Conservation (phyloP, 768 basidiomycete species). For the Pleurotus pulmonarius region DNA sequence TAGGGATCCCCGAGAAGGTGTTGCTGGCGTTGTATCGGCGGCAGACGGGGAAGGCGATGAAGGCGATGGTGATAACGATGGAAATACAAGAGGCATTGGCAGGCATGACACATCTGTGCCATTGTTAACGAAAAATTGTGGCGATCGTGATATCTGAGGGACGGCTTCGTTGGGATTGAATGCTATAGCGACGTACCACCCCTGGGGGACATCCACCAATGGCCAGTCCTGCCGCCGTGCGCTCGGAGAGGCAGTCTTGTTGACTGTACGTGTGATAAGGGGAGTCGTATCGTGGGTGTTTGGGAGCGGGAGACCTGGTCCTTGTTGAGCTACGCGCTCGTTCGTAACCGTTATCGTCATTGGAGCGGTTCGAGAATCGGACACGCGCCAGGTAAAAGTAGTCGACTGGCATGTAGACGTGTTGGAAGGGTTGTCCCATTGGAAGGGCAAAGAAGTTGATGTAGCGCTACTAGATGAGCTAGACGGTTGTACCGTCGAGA, state of each 20-base stretch:
- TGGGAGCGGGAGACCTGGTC: slow-evolving; percentile 10
- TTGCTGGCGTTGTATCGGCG: background rate
- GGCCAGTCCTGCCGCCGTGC: slow-evolving; percentile 21
- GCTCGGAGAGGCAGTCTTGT: slow-evolving; percentile 20
- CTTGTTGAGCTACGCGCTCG: slow-evolving; percentile 1
- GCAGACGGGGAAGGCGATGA: slow-evolving; percentile 4
- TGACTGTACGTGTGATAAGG: slow-evolving; percentile 16
- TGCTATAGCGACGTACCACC: slow-evolving; percentile 26
- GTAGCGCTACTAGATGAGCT: background rate
- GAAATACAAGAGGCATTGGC: background rate
- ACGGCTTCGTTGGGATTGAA: slow-evolving; percentile 15
- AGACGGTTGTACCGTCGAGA: background rate
- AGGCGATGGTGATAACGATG: slow-evolving; percentile 1
- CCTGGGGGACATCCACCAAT: slow-evolving; percentile 27
- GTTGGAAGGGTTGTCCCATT: slow-evolving; percentile 21
- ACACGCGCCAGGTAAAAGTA: slow-evolving; percentile 22
- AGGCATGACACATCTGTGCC: slow-evolving; percentile 20
- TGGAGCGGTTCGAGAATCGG: slow-evolving; percentile 8
- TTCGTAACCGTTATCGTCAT: slow-evolving; percentile 16
- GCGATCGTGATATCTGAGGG: slow-evolving; percentile 18
- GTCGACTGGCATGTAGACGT: slow-evolving; percentile 23
- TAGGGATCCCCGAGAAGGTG: background rate
- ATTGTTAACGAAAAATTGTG: slow-evolving; percentile 26
- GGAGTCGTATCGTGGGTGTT: background rate
- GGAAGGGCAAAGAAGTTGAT: slow-evolving; percentile 11